Evolutionary conservation across 106 monocot genomes (phyloP).

Genomic region (Phalaenopsis aphrodite): DNA sequence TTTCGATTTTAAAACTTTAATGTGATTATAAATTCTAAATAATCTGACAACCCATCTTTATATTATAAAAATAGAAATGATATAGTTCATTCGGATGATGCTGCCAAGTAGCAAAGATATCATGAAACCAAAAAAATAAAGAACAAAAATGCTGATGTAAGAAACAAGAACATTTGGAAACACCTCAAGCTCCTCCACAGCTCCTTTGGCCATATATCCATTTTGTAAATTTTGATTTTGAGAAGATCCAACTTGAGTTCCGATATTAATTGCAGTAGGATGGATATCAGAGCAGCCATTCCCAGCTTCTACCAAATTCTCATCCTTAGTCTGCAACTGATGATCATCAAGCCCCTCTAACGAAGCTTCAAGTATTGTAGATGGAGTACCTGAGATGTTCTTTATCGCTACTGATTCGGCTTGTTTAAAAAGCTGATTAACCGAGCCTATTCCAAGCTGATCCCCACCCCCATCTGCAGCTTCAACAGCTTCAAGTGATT

Average conservation of each 20-base stretch:
- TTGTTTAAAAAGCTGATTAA: slow-evolving; percentile 26
- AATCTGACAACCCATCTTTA: background rate
- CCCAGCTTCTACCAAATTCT: slow-evolving; percentile 14
- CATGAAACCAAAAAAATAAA: background rate
- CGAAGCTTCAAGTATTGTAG: slow-evolving; percentile 7
- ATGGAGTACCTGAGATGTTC: slow-evolving; percentile 28
- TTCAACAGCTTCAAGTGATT: slow-evolving; percentile 9
- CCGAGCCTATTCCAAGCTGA: background rate
- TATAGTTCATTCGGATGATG: background rate
- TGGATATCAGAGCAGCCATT: background rate
- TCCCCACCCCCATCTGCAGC: background rate
- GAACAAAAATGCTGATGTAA: background rate
- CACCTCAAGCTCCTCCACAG: slow-evolving; percentile 87
- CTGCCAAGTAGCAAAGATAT: background rate
- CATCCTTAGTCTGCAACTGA: slow-evolving; percentile 20
- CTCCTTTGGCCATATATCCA: slow-evolving; percentile 16
- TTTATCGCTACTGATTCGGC: slow-evolving; percentile 34
- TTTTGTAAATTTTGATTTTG: slow-evolving; percentile 9
- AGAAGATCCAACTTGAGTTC: background rate
- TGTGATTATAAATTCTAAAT: no score
- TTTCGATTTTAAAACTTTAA: no score
- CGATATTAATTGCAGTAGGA: background rate
- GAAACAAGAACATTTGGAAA: slow-evolving; percentile 12
- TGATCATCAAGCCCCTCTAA: slow-evolving; percentile 33
- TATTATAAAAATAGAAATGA: background rate